phyloP scores from a whole-genome alignment of 2,329 filamentous ascomycete species.

The Didymella glomerata region DNA sequence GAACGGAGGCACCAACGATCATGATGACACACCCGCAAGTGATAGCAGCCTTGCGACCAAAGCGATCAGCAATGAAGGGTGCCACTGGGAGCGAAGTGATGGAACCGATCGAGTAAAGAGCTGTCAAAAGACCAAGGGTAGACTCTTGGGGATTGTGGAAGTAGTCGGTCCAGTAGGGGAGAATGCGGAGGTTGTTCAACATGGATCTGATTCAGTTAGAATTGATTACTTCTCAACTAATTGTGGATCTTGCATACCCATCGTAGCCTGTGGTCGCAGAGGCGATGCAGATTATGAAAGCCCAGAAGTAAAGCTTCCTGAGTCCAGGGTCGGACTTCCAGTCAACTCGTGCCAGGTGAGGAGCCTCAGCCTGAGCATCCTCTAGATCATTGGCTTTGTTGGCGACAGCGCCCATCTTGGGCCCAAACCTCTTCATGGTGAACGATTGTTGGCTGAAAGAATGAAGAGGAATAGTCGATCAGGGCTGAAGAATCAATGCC shows the following conservation, averaged over 20 bases:
- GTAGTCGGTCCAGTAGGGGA: slow-evolving; percentile 51
- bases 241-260: slow-evolving; percentile 52
- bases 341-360: slow-evolving; percentile 60
- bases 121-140: slow-evolving; percentile 56
- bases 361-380: slow-evolving; percentile 59
- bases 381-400: slow-evolving; percentile 38
- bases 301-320: slow-evolving; percentile 64
- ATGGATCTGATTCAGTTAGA: slow-evolving; percentile 47
- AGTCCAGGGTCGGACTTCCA: slow-evolving; percentile 66
- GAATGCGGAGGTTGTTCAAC: slow-evolving; percentile 56
- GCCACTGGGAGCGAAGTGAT: slow-evolving; percentile 51
- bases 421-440: slow-evolving; percentile 36
- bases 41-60: slow-evolving; percentile 56
- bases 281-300: slow-evolving; percentile 61
- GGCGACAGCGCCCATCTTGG: slow-evolving; percentile 31
- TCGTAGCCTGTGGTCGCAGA: slow-evolving; percentile 67
- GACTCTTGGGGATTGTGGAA: slow-evolving; percentile 52
- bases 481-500: slow-evolving; percentile 6
- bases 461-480: background rate
- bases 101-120: slow-evolving; percentile 55
- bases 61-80: slow-evolving; percentile 54
- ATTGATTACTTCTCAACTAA: background rate
- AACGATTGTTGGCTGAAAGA: slow-evolving; percentile 7
- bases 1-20: slow-evolving; percentile 53
- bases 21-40: slow-evolving; percentile 56